These are phyloP conservation scores for Dictyostelium citrinum DNA, from an alignment of 78 protist species.

Conservation along the genomic window DNA sequence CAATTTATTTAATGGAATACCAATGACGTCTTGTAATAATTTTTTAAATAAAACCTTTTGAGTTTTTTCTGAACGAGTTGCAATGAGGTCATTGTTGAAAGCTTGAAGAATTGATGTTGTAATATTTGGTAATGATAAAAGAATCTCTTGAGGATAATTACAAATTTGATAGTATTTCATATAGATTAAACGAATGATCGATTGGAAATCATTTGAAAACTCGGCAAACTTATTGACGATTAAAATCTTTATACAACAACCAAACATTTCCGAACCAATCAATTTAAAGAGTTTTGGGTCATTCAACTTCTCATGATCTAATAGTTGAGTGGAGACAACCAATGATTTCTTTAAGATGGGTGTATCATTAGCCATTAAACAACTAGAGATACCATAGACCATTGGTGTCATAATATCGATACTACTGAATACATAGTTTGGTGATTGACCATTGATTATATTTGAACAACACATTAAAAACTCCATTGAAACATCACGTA, in stretches of 20 bases:
- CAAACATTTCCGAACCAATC: constrained; percentile 37
- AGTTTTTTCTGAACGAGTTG: constrained; percentile 19
- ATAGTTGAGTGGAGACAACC: neutral
- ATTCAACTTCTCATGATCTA: neutral
- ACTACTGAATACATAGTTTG: neutral
- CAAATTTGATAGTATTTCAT: neutral
- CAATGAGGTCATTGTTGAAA: neutral
- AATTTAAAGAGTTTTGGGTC: neutral
- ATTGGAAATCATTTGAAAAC: neutral
- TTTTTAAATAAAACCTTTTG: constrained; percentile 30
- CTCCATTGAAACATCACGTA: constrained; percentile 36
- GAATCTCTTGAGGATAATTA: neutral
- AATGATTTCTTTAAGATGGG: neutral
- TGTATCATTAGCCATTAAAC: constrained; percentile 1
- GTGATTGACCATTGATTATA: neutral
- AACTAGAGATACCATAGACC: constrained; percentile 22
- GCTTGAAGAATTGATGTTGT: neutral
- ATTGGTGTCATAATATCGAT: constrained; percentile 24
- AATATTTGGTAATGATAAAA: constrained; percentile 41
- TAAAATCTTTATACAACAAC: neutral
- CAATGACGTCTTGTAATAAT: constrained; percentile 12
- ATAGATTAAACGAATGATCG: constrained; percentile 24
- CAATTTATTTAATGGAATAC: neutral
- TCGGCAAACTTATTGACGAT: neutral
- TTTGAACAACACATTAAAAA: neutral